Percentiles rank a stretch among this genome's conserved stretches.
phyloP scores from a whole-genome alignment of 306 rosid genomes.

The Trichosanthes cucumerina region DNA sequence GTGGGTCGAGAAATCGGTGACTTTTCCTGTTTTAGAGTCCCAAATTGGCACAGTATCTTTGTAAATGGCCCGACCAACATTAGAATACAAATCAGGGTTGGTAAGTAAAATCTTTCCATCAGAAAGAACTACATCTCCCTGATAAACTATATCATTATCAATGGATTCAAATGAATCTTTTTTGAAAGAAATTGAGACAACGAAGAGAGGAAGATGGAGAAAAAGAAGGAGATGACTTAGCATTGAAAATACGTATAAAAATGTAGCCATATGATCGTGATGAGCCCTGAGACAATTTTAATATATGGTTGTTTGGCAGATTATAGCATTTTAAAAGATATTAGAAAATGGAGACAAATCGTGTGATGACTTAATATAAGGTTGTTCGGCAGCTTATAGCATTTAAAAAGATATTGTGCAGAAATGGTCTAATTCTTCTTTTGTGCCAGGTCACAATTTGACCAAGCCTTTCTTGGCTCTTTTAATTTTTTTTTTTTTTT shows the following conservation, averaged over 20 bases:
- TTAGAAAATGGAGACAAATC: no score
- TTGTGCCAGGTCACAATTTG: no score
- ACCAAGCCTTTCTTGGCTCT: no score
- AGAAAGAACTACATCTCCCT: background rate
- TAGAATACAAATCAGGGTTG: background rate
- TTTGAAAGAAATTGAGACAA: background rate
- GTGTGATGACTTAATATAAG: no score
- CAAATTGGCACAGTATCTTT: background rate
- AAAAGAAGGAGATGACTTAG: background rate
- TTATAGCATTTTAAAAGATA: no score
- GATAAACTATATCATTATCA: background rate
- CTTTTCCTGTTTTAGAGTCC: background rate
- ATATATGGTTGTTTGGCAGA: no score
- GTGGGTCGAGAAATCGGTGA: slow-evolving; percentile 7
- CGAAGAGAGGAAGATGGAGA: background rate
- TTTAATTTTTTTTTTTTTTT: no score
- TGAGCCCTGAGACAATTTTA: no score
- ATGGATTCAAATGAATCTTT: background rate
- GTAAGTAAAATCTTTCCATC: background rate
- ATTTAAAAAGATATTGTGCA: no score
- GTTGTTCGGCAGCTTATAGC: no score
- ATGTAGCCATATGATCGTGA: background rate
- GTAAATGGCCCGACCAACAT: background rate
- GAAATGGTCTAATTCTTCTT: no score
- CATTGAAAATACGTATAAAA: background rate